A percentile compares a stretch with the other conserved stretches of the same genome.
These are phyloP conservation scores for Starmerella powellii DNA, from an alignment of 805 yeast genomes.

Conservation along the genomic window DNA sequence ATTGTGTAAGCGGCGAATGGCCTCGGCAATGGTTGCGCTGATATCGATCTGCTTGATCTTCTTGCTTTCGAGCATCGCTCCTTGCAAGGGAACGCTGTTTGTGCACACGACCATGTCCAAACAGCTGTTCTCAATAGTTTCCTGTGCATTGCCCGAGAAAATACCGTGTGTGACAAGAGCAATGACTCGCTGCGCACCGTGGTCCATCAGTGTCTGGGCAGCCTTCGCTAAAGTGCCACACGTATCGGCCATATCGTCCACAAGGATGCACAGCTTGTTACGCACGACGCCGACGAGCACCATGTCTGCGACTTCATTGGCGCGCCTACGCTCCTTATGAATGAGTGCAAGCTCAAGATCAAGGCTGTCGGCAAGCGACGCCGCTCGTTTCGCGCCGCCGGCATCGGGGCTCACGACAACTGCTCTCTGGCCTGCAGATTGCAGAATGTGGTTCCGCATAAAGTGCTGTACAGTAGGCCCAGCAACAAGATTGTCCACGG, in stretches of 20 bases:
- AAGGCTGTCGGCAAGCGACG: slow-evolving; percentile 80
- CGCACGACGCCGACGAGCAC: slow-evolving; percentile 91
- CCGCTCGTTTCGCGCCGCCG: slow-evolving; percentile 97
- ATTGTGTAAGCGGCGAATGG: slow-evolving; percentile 84
- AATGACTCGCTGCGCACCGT: slow-evolving; percentile 74
- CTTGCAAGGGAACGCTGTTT: slow-evolving; percentile 78
- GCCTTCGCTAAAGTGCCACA: slow-evolving; percentile 96
- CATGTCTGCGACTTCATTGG: slow-evolving; percentile 91
- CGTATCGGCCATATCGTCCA: slow-evolving; percentile 98
- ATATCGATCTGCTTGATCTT: slow-evolving; percentile 76
- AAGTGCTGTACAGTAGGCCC: slow-evolving; percentile 83
- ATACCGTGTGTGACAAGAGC: slow-evolving; percentile 96
- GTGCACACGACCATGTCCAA: slow-evolving; percentile 75
- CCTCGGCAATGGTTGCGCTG: slow-evolving; percentile 80
- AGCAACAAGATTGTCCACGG: slow-evolving; percentile 91
- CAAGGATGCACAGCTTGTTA: slow-evolving; percentile 67
- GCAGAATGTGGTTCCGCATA: slow-evolving; percentile 47
- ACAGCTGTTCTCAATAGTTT: slow-evolving; percentile 54
- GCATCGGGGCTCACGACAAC: slow-evolving; percentile 95
- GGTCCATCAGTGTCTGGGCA: slow-evolving; percentile 67
- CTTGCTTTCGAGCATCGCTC: slow-evolving; percentile 44
- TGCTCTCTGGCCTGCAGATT: slow-evolving; percentile 38
- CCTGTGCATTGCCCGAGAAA: slow-evolving; percentile 71
- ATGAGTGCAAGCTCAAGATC: slow-evolving; percentile 90
- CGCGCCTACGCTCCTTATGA: slow-evolving; percentile 90